Base-by-base conservation (phyloP, 768 basidiomycete species). In the Bullera alba region DNA sequence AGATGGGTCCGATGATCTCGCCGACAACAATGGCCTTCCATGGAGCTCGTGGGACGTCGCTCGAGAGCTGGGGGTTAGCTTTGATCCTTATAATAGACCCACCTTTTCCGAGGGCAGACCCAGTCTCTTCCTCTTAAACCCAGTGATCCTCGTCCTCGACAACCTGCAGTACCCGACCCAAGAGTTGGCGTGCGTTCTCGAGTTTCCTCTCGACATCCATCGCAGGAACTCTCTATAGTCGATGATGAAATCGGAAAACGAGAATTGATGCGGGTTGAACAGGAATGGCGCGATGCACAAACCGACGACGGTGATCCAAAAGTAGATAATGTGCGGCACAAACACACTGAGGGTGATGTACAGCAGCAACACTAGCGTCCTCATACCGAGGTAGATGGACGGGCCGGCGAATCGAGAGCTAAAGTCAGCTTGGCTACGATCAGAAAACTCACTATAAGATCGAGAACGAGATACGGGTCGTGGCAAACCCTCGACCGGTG, bases 231-330 rank as follows among this genome's bases (percentile, higher is more conserved):
- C 93, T 61, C 93, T 88, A 69, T 97, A 74, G 75, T 99, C 95
- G 68, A 97, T 87, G 72, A 97, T 81, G 74, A 92, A 99, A 73
- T 99, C 95, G 32, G 90, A 82, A 73, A 91, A 85, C 17, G 87
- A 87, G 76, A 99, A 99, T 74, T 97, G 95, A 73, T 99, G 95
- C n/a, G 95, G 95, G 71, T 97, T 99, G 81, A 97, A 99, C 65
- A 96, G 72, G 85, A 99, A 99, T 6, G 95, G 95, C 26, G 93
- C 85, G 57, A 96, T 75, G 65, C 91, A 96, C 7, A 99, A 80
- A 15, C 91, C 82, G 27, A 91, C 77, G 56, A 92, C 88, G 36
- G 93, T 91, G 48, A 96, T 73, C 93, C 93, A 97, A 79, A 99
- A 99, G 78, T 97, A 99, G 71, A 91, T 84, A 63, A 96, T 73